These are phyloP conservation scores for Artemisia tridentata DNA, from an alignment of 129 eudicot species.

Conservation along the genomic window DNA sequence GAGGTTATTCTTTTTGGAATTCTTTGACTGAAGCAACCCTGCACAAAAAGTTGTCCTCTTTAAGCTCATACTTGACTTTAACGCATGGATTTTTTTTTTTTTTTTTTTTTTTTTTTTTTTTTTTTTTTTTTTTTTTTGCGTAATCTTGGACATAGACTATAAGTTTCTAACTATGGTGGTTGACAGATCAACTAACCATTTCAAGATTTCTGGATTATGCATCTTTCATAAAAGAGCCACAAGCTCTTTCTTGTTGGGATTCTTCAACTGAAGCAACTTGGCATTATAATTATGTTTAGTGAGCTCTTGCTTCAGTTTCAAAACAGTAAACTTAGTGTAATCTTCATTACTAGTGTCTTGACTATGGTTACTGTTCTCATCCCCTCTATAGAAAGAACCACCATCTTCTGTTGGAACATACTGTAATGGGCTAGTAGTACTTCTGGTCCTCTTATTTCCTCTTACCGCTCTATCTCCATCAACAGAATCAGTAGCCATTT, in stretches of 20 bases:
- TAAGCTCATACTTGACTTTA: constrained; percentile 47
- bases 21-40: constrained; percentile 51
- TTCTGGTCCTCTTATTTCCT: constrained; percentile 68
- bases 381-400: constrained; percentile 64
- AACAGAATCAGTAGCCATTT: constrained; percentile 68
- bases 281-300: constrained; percentile 78
- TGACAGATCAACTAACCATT: constrained; percentile 21
- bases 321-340: constrained; percentile 67
- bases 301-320: constrained; percentile 80
- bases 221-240: constrained; percentile 82
- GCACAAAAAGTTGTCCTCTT: constrained; percentile 56
- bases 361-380: constrained; percentile 44
- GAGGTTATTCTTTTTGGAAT: constrained; percentile 47
- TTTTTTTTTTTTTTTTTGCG: too few species aligned
- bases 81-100: neutral
- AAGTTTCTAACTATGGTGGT: neutral
- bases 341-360: constrained; percentile 57
- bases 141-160: too few species aligned
- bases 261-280: constrained; percentile 68
- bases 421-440: constrained; percentile 57
- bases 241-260: constrained; percentile 74
- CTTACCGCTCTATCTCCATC: constrained; percentile 39
- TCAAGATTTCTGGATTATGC: constrained; percentile 56
- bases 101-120: too few species aligned
- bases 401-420: constrained; percentile 66